phyloP scores from a whole-genome alignment of 1,284 basidiomycete species.

The Moesziomyces sp. region DNA sequence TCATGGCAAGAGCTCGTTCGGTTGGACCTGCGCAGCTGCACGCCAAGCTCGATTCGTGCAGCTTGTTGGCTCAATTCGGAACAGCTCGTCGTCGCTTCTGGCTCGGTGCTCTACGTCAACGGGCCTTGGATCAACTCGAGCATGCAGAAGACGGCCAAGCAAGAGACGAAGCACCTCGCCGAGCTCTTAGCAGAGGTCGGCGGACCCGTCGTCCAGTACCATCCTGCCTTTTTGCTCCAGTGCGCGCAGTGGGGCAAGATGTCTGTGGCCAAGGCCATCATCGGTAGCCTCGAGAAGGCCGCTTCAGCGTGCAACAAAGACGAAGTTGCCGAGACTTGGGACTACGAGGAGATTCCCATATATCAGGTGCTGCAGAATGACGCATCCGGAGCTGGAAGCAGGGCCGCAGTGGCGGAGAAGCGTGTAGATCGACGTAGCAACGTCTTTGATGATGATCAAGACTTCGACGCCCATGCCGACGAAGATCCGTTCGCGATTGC shows the following conservation, averaged over 20 bases:
- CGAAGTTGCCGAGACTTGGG: conserved; percentile 30
- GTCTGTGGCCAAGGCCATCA: conserved; percentile 31
- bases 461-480: neutral
- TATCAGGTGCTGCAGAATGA: conserved; percentile 15
- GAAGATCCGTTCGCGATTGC: conserved; percentile 14
- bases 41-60: conserved; percentile 30
- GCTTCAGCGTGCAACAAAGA: conserved; percentile 14
- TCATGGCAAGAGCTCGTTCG: conserved; percentile 24
- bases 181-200: conserved; percentile 33
- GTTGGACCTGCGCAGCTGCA: conserved; percentile 23
- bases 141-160: neutral
- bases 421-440: neutral
- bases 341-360: conserved; percentile 24
- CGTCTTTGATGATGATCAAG: conserved; percentile 32
- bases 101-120: conserved; percentile 30
- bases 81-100: conserved; percentile 35
- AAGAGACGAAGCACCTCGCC: conserved; percentile 14
- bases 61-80: conserved; percentile 34
- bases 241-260: conserved; percentile 45
- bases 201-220: conserved; percentile 47
- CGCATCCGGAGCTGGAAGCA: neutral
- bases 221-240: conserved; percentile 46
- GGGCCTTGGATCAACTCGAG: conserved; percentile 23
- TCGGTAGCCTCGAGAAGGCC: conserved; percentile 31
- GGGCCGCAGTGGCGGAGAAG: neutral